Evolutionary conservation across 805 yeast genomes (phyloP).

Genomic region (Wickerhamomyces ciferrii): DNA sequence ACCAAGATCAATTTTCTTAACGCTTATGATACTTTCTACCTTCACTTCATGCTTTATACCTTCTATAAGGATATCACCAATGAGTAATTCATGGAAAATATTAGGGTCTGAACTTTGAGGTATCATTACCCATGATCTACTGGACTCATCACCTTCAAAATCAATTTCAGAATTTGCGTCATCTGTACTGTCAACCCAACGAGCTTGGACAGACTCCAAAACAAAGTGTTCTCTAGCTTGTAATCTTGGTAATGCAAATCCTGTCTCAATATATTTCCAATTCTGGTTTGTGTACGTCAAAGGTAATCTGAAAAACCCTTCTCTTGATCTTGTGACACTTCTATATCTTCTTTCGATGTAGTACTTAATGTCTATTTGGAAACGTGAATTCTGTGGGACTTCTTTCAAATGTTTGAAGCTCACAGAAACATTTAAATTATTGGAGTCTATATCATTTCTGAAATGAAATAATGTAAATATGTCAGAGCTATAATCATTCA

Average conservation of each 20-base stretch:
- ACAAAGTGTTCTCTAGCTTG: constrained; percentile 19
- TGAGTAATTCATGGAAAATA: constrained; percentile 10
- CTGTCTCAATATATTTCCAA: constrained; percentile 16
- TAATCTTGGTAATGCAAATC: constrained; percentile 14
- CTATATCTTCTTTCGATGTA: constrained; percentile 27
- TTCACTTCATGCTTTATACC: background rate
- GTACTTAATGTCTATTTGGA: constrained; percentile 28
- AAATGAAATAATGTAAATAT: constrained; percentile 23
- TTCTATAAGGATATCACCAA: constrained; percentile 22
- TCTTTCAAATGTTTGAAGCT: constrained; percentile 22
- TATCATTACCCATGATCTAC: constrained; percentile 22
- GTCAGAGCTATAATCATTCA: constrained; percentile 11
- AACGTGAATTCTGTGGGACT: constrained; percentile 11
- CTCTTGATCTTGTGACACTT: constrained; percentile 21
- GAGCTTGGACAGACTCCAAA: constrained; percentile 13
- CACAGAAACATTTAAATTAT: constrained; percentile 11
- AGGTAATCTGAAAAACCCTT: constrained; percentile 27
- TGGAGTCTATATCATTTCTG: constrained; percentile 18
- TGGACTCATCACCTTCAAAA: constrained; percentile 1
- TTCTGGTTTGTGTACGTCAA: constrained; percentile 16
- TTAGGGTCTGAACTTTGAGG: constrained; percentile 11
- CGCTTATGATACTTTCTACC: background rate
- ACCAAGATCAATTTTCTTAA: constrained; percentile 3
- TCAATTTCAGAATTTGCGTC: constrained; percentile 3
- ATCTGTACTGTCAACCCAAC: constrained; percentile 10